Conservation (phyloP, 257 asterid species). For the Asclepias syriaca region DNA sequence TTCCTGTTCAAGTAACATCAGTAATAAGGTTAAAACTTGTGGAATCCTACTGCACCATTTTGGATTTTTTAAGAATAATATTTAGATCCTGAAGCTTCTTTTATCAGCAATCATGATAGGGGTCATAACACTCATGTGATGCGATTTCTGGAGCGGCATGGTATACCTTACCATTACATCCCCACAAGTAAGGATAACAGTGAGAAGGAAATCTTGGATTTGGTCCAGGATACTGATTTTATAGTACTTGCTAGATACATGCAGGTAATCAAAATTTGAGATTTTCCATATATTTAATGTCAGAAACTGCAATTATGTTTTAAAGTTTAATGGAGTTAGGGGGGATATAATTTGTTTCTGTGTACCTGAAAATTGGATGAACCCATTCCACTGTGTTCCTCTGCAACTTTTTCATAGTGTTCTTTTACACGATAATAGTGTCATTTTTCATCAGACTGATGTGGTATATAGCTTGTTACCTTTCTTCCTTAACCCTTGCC, state of each 20-base stretch:
- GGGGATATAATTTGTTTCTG: neutral
- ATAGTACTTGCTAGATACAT: slow-evolving; percentile 95
- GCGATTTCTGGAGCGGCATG: slow-evolving; percentile 79
- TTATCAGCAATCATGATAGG: slow-evolving; percentile 84
- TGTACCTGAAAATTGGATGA: neutral
- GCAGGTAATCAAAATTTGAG: slow-evolving; percentile 54
- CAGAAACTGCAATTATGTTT: neutral
- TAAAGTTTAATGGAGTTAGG: neutral
- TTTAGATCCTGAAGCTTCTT: slow-evolving; percentile 12
- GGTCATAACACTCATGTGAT: slow-evolving; percentile 76
- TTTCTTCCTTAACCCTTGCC: neutral
- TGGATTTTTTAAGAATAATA: slow-evolving; percentile 12
- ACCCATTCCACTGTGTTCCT: neutral
- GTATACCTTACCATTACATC: slow-evolving; percentile 75
- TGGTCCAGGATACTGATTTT: slow-evolving; percentile 83
- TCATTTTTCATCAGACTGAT: neutral
- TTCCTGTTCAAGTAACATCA: slow-evolving; percentile 72
- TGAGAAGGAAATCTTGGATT: slow-evolving; percentile 61
- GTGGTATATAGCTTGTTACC: neutral
- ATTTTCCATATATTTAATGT: neutral
- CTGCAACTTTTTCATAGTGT: neutral
- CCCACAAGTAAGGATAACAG: slow-evolving; percentile 35
- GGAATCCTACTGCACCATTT: slow-evolving; percentile 6
- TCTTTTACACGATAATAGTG: neutral
- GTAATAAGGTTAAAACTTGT: slow-evolving; percentile 60